Evolutionary conservation across 148 eudicot genomes (phyloP).

Genomic region (Cornus suecica): DNA sequence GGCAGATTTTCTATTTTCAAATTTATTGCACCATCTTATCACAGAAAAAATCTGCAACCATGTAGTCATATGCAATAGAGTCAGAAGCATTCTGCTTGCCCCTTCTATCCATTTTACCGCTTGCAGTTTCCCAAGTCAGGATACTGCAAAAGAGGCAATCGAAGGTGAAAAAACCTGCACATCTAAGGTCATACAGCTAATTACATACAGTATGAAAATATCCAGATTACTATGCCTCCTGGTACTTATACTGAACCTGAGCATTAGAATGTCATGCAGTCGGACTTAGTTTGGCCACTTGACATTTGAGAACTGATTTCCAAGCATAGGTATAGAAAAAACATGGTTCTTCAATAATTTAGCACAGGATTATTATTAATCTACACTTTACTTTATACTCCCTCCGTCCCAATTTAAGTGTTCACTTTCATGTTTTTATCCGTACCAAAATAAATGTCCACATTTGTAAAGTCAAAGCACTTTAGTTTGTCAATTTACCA

Average conservation of each 20-base stretch:
- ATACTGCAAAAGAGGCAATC: neutral
- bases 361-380: too few species aligned
- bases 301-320: neutral
- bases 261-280: neutral
- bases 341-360: neutral
- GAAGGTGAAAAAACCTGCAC: neutral
- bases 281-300: neutral
- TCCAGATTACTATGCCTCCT: neutral
- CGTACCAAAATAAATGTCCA: too few species aligned
- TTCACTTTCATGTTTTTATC: too few species aligned
- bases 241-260: neutral
- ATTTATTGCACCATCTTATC: neutral
- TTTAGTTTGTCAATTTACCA: too few species aligned
- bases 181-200: neutral
- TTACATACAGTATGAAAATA: neutral
- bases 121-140: neutral
- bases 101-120: neutral
- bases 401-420: too few species aligned
- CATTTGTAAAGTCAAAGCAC: too few species aligned
- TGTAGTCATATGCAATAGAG: neutral
- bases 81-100: neutral
- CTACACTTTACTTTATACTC: too few species aligned
- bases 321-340: neutral
- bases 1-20: neutral
- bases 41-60: neutral